These are phyloP conservation scores for Hemisphaericaspora xylanilytica DNA, from an alignment of 1,139 yeast species.

Conservation along the genomic window DNA sequence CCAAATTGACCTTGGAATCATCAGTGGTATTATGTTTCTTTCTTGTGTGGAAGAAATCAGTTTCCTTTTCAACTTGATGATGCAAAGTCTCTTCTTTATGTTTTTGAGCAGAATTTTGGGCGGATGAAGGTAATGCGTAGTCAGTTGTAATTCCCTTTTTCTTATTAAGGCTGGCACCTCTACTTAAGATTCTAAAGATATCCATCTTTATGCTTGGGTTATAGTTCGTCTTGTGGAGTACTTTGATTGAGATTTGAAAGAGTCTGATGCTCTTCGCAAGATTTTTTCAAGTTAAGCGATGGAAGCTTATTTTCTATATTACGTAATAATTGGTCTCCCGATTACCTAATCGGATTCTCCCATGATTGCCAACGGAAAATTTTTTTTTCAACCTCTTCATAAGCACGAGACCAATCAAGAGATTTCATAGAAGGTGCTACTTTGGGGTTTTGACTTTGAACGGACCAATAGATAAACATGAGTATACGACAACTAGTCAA, in stretches of 20 bases:
- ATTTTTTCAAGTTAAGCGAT: constrained; percentile 1
- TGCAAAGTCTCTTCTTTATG: constrained; percentile 38
- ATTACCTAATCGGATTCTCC: constrained; percentile 1
- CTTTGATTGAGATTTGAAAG: no score
- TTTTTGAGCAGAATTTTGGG: constrained; percentile 18
- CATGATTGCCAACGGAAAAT: constrained; percentile 2
- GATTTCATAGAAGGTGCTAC: no score
- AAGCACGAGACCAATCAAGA: constrained; percentile 1
- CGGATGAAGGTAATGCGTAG: constrained; percentile 37
- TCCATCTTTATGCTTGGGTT: no score
- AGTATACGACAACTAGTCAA: constrained; percentile 17
- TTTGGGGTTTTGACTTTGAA: no score
- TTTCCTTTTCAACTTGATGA: constrained; percentile 54
- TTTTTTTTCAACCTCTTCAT: neutral
- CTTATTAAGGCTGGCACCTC: constrained; percentile 81
- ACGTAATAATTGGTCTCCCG: no score
- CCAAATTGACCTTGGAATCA: constrained; percentile 15
- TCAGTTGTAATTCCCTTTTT: constrained; percentile 44
- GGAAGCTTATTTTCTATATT: no score
- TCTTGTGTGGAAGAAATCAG: constrained; percentile 69
- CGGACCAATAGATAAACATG: constrained; percentile 8
- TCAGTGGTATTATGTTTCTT: constrained; percentile 26
- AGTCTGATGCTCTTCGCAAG: constrained; percentile 8
- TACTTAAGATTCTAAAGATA: constrained; percentile 74
- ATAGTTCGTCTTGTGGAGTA: neutral